Evolutionary conservation across 2,329 filamentous ascomycete species (phyloP).

Genomic region (Fusarium vanettenii): DNA sequence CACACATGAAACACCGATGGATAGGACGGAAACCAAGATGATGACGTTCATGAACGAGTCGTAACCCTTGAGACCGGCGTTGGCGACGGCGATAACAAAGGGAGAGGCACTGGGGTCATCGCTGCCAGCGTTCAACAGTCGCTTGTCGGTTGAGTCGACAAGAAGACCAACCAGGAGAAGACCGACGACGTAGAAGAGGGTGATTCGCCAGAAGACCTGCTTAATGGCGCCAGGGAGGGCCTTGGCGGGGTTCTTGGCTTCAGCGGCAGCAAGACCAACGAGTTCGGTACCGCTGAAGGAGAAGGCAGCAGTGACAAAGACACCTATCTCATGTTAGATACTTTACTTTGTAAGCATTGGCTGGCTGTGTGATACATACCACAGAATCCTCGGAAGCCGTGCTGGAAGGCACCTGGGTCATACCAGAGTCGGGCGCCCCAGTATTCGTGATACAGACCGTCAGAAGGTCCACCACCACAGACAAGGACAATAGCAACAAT

Average conservation of each 20-base stretch:
- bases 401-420: conserved; percentile 69
- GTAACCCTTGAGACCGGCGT: conserved; percentile 63
- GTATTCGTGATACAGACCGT: conserved; percentile 58
- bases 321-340: conserved; percentile 19
- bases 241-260: conserved; percentile 76
- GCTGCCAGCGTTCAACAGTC: conserved; percentile 61
- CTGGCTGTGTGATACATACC: conserved; percentile 53
- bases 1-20: conserved; percentile 68
- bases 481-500: conserved; percentile 70
- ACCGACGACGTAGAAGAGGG: conserved; percentile 65
- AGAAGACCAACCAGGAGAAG: conserved; percentile 65
- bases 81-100: conserved; percentile 68
- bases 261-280: conserved; percentile 79
- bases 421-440: conserved; percentile 63
- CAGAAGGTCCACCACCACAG: conserved; percentile 68
- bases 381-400: conserved; percentile 81
- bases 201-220: conserved; percentile 75
- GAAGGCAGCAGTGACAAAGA: conserved; percentile 75
- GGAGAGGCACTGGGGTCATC: conserved; percentile 56
- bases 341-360: fast-evolving
- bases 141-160: conserved; percentile 57
- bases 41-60: conserved; percentile 70
- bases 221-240: conserved; percentile 85
- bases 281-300: conserved; percentile 79
- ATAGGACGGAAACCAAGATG: conserved; percentile 68